Base-by-base conservation (phyloP, 495 filamentous ascomycete genomes). In the Melanomma pulvis-pyrius region DNA sequence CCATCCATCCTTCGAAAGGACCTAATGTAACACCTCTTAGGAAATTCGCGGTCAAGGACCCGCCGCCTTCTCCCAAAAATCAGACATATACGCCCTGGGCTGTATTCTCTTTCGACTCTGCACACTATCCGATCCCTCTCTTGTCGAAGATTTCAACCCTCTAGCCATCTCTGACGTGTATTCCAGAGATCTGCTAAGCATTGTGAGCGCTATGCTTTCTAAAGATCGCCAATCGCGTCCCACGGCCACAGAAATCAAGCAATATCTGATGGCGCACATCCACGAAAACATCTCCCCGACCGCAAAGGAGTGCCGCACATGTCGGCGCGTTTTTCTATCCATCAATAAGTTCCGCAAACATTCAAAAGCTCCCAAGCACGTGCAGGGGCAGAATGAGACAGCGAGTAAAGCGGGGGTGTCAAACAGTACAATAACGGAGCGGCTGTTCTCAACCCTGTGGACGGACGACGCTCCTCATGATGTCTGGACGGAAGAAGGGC, bases 51-150 rank as follows among this genome's bases (percentile, higher is more conserved):
- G 25, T 13, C 28, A 2, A 46, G 55, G 21, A 12, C 32, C 15
- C 22, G 61, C 44, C 24, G 51, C 34, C 15, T 64, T 64, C 36
- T 64, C 61, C 3, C 29, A 34, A 21, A 64, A 57, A 19, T 64
- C 61, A 9, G 61, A 64, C 53, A 34, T 64, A 17, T 57, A 64
- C 29, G 61, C 61, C 13, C 57, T 64, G 22, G 52, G 61, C 39
- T 64, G 39, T 25, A 39, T 57, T 24, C 53, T 57, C 13, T 64
- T 39, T 28, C 51, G 51, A 12, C 52, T 57, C 5, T 44, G 28
- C 28, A 64, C 39, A 9, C 30, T 64, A 4, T 7, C 30, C 22
- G 19, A 56, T 15, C 61, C 52, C 9, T 19, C 34, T 28, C 12
- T 21, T 1, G 26, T 34, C 22, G 36, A 44, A 24, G 61, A 32